Evolutionary conservation across 768 basidiomycete species (phyloP).

Genomic region (Tephrocybe sp.): DNA sequence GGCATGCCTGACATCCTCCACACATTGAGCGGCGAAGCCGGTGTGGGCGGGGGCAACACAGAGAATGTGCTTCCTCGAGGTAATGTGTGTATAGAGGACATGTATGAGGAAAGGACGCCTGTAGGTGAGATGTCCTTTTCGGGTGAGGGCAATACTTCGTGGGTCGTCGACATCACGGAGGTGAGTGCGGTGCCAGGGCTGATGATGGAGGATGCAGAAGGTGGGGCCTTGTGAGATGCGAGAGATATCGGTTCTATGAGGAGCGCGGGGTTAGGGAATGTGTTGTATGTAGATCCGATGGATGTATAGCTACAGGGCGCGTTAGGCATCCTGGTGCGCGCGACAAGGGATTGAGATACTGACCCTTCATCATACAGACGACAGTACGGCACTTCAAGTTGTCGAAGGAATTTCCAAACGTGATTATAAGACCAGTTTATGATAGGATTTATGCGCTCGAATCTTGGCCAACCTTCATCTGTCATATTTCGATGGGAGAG

Average conservation of each 20-base stretch:
- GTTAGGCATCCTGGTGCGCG: background rate
- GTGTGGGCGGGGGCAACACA: background rate
- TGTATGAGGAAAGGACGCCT: slow-evolving; percentile 25
- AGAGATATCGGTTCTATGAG: slow-evolving; percentile 26
- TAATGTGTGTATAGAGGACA: slow-evolving; percentile 27
- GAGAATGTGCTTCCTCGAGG: slow-evolving; percentile 5
- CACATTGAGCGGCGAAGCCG: slow-evolving; percentile 7
- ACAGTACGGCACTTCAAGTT: slow-evolving; percentile 82
- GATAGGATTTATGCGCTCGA: slow-evolving; percentile 91
- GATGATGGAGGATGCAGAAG: slow-evolving; percentile 21
- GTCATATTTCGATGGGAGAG: slow-evolving; percentile 75
- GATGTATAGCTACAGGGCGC: slow-evolving; percentile 82
- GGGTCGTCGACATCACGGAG: slow-evolving; percentile 23
- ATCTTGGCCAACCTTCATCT: slow-evolving; percentile 86
- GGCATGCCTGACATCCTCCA: slow-evolving; percentile 11
- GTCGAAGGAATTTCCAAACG: slow-evolving; percentile 84
- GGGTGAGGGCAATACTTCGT: slow-evolving; percentile 9
- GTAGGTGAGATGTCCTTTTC: slow-evolving; percentile 22
- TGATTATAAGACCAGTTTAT: slow-evolving; percentile 92
- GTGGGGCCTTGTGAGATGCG: slow-evolving; percentile 14
- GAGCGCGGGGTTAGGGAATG: slow-evolving; percentile 90
- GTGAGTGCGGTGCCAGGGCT: slow-evolving; percentile 21
- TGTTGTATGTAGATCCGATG: slow-evolving; percentile 93
- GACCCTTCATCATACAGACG: slow-evolving; percentile 88
- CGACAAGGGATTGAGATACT: slow-evolving; percentile 21